These are phyloP conservation scores for Fonsecaea pedrosoi DNA, from an alignment of 2,329 filamentous ascomycete genomes.

Conservation along the genomic window DNA sequence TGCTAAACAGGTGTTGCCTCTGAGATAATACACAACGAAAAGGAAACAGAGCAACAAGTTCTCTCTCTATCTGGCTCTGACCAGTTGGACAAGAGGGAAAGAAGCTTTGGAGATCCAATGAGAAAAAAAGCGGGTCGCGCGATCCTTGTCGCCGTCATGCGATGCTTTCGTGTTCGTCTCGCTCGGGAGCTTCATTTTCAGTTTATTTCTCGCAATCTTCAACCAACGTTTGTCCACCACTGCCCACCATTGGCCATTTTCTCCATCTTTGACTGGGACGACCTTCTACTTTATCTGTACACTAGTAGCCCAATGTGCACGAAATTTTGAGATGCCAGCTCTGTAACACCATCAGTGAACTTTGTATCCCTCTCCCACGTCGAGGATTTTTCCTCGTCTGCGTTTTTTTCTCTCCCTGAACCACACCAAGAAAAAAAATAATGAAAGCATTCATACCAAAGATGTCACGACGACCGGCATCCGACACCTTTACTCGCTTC, in stretches of 20 bases:
- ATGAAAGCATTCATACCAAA: constrained; percentile 29
- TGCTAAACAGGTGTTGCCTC: no score
- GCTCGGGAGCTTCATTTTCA: constrained; percentile 1
- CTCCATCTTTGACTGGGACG: background rate
- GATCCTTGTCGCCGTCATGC: background rate
- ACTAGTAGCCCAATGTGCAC: background rate
- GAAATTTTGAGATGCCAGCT: background rate
- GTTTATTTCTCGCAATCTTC: background rate
- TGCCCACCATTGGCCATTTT: background rate
- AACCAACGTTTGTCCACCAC: background rate
- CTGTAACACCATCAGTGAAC: constrained; percentile 9
- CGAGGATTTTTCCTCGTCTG: background rate
- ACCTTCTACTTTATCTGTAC: constrained; percentile 4
- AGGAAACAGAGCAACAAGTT: no score
- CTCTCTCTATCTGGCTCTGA: no score
- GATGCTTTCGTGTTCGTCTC: background rate
- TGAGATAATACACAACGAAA: no score
- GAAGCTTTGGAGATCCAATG: background rate
- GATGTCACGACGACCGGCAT: constrained; percentile 49
- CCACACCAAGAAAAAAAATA: background rate
- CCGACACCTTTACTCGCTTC: constrained; percentile 57
- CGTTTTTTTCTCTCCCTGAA: background rate
- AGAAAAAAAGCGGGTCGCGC: background rate
- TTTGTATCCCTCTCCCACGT: background rate
- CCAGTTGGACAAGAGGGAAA: background rate